Evolutionary conservation across 177 flowering plant species (phyloP).

Genomic region (Vitis hybrid): DNA sequence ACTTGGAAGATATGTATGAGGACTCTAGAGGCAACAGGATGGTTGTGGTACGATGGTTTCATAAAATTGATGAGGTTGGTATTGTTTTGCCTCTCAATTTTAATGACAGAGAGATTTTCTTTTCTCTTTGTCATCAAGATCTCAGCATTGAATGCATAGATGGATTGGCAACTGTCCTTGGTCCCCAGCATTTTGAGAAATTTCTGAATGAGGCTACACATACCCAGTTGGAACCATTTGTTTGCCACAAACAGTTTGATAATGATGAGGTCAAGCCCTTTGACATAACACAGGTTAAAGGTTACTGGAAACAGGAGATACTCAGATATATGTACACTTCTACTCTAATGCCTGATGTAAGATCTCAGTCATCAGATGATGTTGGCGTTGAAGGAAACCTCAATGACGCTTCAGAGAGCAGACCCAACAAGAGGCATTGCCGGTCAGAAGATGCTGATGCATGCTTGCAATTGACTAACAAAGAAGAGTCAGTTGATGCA

Average conservation of each 20-base stretch:
- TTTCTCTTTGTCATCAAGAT: conserved; percentile 94
- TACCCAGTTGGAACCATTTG: conserved; percentile 46
- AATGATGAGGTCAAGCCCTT: conserved; percentile 64
- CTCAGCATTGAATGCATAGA: conserved; percentile 92
- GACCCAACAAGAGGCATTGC: conserved; percentile 49
- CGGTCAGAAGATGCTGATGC: conserved; percentile 21
- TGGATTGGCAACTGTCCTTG: conserved; percentile 83
- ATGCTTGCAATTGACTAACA: not conserved
- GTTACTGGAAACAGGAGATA: conserved; percentile 79
- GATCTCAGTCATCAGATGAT: conserved; percentile 14
- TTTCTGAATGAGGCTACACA: conserved; percentile 38
- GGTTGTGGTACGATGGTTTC: conserved; percentile 97
- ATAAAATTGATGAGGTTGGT: conserved; percentile 94
- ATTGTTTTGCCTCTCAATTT: conserved; percentile 61
- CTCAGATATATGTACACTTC: conserved; percentile 40
- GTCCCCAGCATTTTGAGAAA: conserved; percentile 72
- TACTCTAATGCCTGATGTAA: conserved; percentile 14
- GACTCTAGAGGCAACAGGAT: conserved; percentile 75
- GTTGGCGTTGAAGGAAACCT: conserved; percentile 11
- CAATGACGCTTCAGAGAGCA: conserved; percentile 19
- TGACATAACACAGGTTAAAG: conserved; percentile 69
- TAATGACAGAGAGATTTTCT: conserved; percentile 94
- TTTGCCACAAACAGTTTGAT: conserved; percentile 67
- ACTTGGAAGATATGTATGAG: conserved; percentile 88
- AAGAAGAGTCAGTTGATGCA: conserved; percentile 11